A percentile compares a stretch with the other conserved stretches of the same genome.
Conservation (phyloP, 2,329 filamentous ascomycete genomes). For the Trichoderma gracile region DNA sequence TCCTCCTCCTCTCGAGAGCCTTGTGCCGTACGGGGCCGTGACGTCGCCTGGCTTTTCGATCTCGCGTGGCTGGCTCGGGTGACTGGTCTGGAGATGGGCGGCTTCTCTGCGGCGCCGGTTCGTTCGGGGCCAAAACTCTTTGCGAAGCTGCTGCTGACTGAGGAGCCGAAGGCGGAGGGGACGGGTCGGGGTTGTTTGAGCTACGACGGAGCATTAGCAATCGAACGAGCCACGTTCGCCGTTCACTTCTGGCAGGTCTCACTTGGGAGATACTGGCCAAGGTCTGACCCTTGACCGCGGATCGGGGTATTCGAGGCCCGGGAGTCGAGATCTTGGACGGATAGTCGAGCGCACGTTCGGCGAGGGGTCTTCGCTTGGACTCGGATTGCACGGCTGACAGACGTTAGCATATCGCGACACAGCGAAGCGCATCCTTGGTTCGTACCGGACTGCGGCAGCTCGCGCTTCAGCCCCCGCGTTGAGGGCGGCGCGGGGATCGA, state of each 20-base stretch:
- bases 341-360: conserved; percentile 57
- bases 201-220: conserved; percentile 29
- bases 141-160: conserved; percentile 53
- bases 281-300: conserved; percentile 49
- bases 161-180: conserved; percentile 35
- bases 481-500: conserved; percentile 45
- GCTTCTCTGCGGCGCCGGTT: conserved; percentile 49
- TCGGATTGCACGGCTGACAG: conserved; percentile 54
- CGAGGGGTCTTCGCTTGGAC: conserved; percentile 61
- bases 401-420: neutral
- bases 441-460: conserved; percentile 48
- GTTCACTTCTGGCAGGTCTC: conserved; percentile 21
- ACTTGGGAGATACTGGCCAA: conserved; percentile 39
- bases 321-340: conserved; percentile 42
- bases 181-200: conserved; percentile 45
- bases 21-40: conserved; percentile 44
- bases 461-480: conserved; percentile 53
- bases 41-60: conserved; percentile 40
- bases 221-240: neutral
- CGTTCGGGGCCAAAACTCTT: conserved; percentile 59
- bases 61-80: conserved; percentile 51
- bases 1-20: conserved; percentile 45
- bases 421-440: neutral
- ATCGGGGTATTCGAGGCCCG: conserved; percentile 43
- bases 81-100: conserved; percentile 53